These are phyloP conservation scores for Heritiera fomes DNA, from an alignment of 345 rosid species.

Conservation along the genomic window DNA sequence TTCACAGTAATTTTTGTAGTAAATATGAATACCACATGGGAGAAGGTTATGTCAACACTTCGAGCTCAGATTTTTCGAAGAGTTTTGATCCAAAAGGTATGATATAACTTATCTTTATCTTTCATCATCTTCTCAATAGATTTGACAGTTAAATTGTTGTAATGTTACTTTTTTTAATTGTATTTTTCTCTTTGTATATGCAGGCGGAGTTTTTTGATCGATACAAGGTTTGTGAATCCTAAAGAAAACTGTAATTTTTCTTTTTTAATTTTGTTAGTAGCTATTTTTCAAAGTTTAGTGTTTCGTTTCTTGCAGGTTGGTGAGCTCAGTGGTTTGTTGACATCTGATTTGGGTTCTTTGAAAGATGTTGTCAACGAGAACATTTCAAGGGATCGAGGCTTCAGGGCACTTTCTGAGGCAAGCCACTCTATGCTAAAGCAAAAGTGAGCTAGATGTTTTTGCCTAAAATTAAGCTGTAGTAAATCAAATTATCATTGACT, in stretches of 20 bases:
- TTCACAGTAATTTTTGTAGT: constrained; percentile 77
- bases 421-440: constrained; percentile 60
- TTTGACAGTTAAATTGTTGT: constrained; percentile 12
- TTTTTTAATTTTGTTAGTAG: not conserved
- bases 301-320: constrained; percentile 58
- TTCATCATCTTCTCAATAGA: not conserved
- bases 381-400: constrained; percentile 93
- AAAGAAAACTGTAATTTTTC: not conserved
- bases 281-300: constrained; percentile 6
- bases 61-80: constrained; percentile 82
- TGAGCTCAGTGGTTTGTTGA: constrained; percentile 78
- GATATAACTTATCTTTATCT: not conserved
- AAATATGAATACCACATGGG: constrained; percentile 78
- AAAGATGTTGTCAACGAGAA: constrained; percentile 83
- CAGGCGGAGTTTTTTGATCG: constrained; percentile 93
- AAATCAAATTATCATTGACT: constrained; percentile 15
- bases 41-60: constrained; percentile 76
- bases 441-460: constrained; percentile 59
- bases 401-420: constrained; percentile 99
- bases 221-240: constrained; percentile 58
- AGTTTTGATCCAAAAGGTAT: constrained; percentile 82
- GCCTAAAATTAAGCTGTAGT: constrained; percentile 33
- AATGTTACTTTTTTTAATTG: not conserved
- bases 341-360: constrained; percentile 88
- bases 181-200: constrained; percentile 14